Percentiles rank a stretch among this genome's conserved stretches.
Evolutionary conservation across 805 yeast genomes (phyloP).

Genomic region (Brettanomyces sp.): DNA sequence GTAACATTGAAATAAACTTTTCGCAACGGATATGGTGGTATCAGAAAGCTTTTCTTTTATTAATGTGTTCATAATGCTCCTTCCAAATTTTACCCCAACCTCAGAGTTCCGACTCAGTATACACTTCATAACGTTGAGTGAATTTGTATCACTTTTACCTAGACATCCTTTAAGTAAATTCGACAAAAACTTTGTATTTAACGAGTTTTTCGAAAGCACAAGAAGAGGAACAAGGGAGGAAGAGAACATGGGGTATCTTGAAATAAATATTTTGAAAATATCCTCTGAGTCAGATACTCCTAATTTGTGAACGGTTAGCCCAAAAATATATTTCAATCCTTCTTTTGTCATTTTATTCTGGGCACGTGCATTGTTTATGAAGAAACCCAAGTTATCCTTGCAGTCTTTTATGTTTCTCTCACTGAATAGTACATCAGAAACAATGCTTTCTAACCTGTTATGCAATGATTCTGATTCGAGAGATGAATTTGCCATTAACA

Average conservation of each 20-base stretch:
- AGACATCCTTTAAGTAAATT: constrained; percentile 28
- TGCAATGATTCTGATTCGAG: neutral
- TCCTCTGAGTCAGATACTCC: constrained; percentile 37
- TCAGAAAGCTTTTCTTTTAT: neutral
- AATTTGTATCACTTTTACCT: constrained; percentile 3
- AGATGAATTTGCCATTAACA: constrained; percentile 1
- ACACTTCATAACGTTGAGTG: constrained; percentile 38
- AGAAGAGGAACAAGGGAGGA: constrained; percentile 37
- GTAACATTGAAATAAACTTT: constrained; percentile 29
- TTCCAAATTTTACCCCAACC: constrained; percentile 40
- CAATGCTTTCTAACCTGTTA: constrained; percentile 8
- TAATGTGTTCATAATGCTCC: constrained; percentile 20
- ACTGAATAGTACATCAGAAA: constrained; percentile 21
- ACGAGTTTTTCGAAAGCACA: constrained; percentile 39
- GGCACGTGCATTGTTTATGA: constrained; percentile 19
- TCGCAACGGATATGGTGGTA: neutral
- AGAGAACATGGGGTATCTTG: constrained; percentile 29
- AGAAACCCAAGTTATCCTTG: constrained; percentile 21
- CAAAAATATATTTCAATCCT: constrained; percentile 23
- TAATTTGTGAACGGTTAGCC: constrained; percentile 22
- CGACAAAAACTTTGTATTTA: constrained; percentile 43
- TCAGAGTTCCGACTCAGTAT: constrained; percentile 49
- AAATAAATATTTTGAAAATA: constrained; percentile 33
- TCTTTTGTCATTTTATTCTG: constrained; percentile 8
- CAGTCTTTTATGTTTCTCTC: constrained; percentile 18